Base-by-base conservation (phyloP, 805 yeast species). In the Millerago galiae region DNA sequence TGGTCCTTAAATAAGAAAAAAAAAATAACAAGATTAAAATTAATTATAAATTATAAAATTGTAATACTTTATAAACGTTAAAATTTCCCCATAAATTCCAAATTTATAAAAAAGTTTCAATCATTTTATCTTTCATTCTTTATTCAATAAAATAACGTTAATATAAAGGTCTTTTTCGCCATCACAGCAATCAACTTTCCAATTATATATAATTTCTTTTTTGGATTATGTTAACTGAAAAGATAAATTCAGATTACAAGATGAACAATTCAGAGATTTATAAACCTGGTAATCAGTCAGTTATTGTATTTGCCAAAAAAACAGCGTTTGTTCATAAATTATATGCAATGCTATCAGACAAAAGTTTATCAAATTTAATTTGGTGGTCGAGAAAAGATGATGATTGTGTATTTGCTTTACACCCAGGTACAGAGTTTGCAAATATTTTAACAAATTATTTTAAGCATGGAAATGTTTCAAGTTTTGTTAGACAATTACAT, bases 401-500 rank as follows among this genome's bases (percentile, higher is more conserved):
- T 34, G 62, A 60, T 43, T 71, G 75, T 43, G 77, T 83, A 1
- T 81, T 81, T 65, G 81, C 83, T 1, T 56, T 81, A n/a, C 68
- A 71, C 35, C 86, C 87, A 0, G 79, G 80, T 14, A 68, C 77
- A 25, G 83, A 78, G 48, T 81, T 81, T 58, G 77, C 83, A 10
- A 64, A 67, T 32, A 75, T 76, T 1, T 58, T 83, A 38, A 78
- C 83, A n/a, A 70, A 71, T 37, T 89, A 85, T 60, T 90, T 91
- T 70, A 91, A 91, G 60, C 97, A 90, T 65, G 95, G 95, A 4
- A 91, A 91, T 58, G 88, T 90, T 25, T 88, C 95, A 18, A 81
- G 91, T 46, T 91, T 91, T 67, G 96, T 91, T 29, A 77, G 97
- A 37, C 97, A 91, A 63, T 68, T 90, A 36, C 95, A 91, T 67